Percentiles rank a stretch among this genome's conserved stretches.
Conservation (phyloP, 768 basidiomycete species). For the Lentinula lateritia region DNA sequence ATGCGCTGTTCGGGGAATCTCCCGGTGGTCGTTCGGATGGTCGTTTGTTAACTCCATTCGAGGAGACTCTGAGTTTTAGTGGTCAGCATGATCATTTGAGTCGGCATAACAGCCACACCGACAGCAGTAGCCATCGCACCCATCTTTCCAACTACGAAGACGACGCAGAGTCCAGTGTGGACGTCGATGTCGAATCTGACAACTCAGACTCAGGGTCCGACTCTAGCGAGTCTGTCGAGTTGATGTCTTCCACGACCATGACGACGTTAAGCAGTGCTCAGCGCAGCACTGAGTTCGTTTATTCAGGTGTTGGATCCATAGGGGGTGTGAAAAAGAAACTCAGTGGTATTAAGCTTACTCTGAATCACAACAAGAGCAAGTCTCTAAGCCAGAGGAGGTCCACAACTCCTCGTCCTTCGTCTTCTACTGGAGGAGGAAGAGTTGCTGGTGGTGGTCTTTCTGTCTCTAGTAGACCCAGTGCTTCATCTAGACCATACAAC, state of each 20-base stretch:
- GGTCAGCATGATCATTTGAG: too few species aligned
- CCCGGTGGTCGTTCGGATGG: neutral
- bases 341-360: neutral
- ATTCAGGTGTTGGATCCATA: neutral
- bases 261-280: neutral
- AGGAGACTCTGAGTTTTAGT: neutral
- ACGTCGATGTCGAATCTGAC: neutral
- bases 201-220: neutral
- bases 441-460: neutral
- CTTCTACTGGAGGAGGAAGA: too few species aligned
- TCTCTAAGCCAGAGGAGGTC: neutral
- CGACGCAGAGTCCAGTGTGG: neutral
- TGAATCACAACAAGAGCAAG: neutral
- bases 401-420: neutral
- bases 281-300: neutral
- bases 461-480: neutral
- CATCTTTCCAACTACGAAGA: neutral
- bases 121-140: too few species aligned
- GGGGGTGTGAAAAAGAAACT: neutral
- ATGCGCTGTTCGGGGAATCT: neutral
- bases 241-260: conserved; percentile 1
- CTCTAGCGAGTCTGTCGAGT: conserved; percentile 2
- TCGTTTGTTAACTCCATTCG: neutral
- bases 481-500: too few species aligned
- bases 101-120: too few species aligned